Percentiles rank a stretch among this genome's conserved stretches.
These are phyloP conservation scores for Sideroxylon spinosum DNA, from an alignment of 179 eudicot species.

Conservation along the genomic window DNA sequence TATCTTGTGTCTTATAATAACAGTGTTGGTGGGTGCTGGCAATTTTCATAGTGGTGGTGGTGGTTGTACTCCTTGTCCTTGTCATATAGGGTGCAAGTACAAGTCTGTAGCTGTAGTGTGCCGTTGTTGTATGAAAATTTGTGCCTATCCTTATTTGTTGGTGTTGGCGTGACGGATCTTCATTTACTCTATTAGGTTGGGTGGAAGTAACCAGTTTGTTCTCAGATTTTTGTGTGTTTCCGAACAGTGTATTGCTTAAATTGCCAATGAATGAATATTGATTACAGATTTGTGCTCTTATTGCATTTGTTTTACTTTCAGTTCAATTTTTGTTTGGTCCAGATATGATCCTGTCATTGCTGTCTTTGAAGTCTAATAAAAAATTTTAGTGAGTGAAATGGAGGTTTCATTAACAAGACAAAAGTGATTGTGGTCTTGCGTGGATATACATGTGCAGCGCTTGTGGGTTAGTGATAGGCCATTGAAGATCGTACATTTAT, in stretches of 20 bases:
- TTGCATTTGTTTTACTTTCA: background rate
- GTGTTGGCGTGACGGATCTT: slow-evolving; percentile 2
- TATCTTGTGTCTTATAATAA: slow-evolving; percentile 10
- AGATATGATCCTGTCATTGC: no score
- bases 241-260: background rate
- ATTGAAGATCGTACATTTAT: no score
- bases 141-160: background rate
- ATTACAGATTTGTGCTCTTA: background rate
- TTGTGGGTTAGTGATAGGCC: no score
- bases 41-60: slow-evolving; percentile 35
- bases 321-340: no score
- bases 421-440: no score
- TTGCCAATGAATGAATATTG: background rate
- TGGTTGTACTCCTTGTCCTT: slow-evolving; percentile 38
- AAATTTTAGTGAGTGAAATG: no score
- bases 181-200: no score
- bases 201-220: background rate
- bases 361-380: no score
- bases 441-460: no score
- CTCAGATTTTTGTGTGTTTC: background rate
- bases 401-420: no score
- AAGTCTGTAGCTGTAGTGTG: slow-evolving; percentile 6
- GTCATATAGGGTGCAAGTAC: slow-evolving; percentile 27
- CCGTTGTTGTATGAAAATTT: background rate
- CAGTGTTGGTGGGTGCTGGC: slow-evolving; percentile 68